Evolutionary conservation across 2,329 filamentous ascomycete genomes (phyloP), one percentile per base, ranked within the genome.

Genomic region (Didymella pomorum): DNA sequence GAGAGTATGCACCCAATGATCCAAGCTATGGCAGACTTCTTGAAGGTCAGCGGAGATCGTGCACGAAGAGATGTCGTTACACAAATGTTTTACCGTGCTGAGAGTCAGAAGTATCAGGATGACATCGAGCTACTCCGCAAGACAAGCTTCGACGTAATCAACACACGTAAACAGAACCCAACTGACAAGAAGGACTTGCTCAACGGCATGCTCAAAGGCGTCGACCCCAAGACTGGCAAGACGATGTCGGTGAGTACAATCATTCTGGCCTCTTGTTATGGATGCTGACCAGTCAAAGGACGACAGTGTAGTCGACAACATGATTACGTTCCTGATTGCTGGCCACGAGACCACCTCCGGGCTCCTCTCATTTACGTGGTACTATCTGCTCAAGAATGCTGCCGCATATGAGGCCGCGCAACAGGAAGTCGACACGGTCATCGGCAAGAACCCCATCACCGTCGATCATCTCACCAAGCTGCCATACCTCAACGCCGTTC

Each of bases 221-320:
- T 79, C 39, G 89, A 91, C 62, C 83, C 86, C 0, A 81, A 88
- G 68, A 89, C 87, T 0, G 86, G 85, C 26, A 79, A 82, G 58
- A 76, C 76, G 2, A 79, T 91, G 63, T 82, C 77, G 11, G 67
- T 67, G 21, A 56, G 65, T 55, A 18, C n/a, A 4, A 16, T 18
- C 3, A 6, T 10, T 11, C 3, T 10, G 9, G 20, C 1, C 7
- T 9, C 3, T 4, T 10, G 11, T 18, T 7, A 2, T 18, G 2
- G 14, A 7, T 28, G 25, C 39, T 68, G 21, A 68, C 9, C 5
- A 7, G 39, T 1, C 9, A 9, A n/a, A 68, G 4, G 84, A 89
- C 4, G 83, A 83, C 10, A 84, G 85, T 58, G 82, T 90, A 47
- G 81, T 89, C 46, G 86, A 90, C 72, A 88, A 91, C 71, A 86